phyloP scores from a whole-genome alignment of 495 filamentous ascomycete species.

The Aspergillus egyptiacus region DNA sequence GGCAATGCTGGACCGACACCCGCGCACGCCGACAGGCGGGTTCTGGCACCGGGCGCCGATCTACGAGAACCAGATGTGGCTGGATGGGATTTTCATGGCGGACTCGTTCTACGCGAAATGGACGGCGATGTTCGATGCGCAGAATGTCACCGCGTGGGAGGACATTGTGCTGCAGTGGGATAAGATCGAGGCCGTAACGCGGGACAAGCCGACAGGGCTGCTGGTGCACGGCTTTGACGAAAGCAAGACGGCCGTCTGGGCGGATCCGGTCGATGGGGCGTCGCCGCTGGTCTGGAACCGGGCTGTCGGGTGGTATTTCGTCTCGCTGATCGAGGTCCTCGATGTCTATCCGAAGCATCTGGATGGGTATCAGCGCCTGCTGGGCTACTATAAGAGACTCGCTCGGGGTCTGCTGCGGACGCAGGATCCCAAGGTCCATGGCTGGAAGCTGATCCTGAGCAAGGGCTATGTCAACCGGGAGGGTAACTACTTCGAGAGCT shows the following conservation, averaged over 20 bases:
- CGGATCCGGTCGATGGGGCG: background rate
- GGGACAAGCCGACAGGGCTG: background rate
- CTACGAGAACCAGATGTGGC: constrained; percentile 2
- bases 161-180: constrained; percentile 7
- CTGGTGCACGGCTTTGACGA: constrained; percentile 1
- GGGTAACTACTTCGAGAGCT: constrained; percentile 2
- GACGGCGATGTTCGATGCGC: constrained; percentile 1
- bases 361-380: background rate
- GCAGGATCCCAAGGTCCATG: background rate
- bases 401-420: background rate
- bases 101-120: constrained; percentile 1
- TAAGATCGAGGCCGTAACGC: constrained; percentile 1
- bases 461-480: background rate
- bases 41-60: constrained; percentile 3
- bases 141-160: background rate
- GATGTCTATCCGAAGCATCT: constrained; percentile 4
- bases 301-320: constrained; percentile 4
- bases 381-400: background rate
- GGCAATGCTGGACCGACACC: constrained; percentile 2
- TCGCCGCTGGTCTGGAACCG: constrained; percentile 7
- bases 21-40: background rate
- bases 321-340: constrained; percentile 2
- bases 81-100: constrained; percentile 6
- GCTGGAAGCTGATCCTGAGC: constrained; percentile 1
- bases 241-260: constrained; percentile 3